These are phyloP conservation scores for Pseudognaphalium luteoalbum DNA, from an alignment of 129 eudicot genomes.

Conservation along the genomic window DNA sequence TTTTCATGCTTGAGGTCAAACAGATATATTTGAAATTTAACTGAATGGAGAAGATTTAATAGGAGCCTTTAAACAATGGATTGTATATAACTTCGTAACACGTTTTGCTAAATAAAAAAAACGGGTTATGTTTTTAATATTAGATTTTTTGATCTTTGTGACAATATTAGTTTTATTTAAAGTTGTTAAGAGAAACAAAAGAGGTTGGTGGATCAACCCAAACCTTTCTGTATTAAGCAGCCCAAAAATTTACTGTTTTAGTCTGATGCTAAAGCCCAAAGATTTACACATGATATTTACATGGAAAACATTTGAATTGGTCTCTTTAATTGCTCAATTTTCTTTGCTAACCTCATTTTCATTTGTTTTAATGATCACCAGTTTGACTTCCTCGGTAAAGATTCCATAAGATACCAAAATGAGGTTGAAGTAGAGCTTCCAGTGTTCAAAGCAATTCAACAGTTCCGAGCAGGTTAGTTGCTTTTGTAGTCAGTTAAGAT, in stretches of 20 bases:
- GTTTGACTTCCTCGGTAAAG: conserved; percentile 99
- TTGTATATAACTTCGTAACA: too few relatives aligned
- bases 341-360: not conserved
- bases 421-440: conserved; percentile 82
- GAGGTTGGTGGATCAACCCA: not conserved
- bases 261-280: not conserved
- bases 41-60: too few relatives aligned
- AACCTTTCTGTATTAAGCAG: not conserved
- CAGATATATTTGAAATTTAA: too few relatives aligned
- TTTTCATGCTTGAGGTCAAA: not conserved
- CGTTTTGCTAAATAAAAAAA: not conserved
- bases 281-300: not conserved
- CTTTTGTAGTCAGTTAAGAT: not conserved
- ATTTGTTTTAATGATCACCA: conserved; percentile 32
- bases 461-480: conserved; percentile 74
- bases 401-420: conserved; percentile 90
- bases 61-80: too few relatives aligned
- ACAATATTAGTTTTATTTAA: not conserved
- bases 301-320: not conserved
- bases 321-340: not conserved
- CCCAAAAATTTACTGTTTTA: not conserved
- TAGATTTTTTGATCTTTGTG: not conserved
- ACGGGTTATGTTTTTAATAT: not conserved
- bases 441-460: conserved; percentile 86
- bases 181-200: not conserved